Conservation (phyloP, 805 yeast species). For the Hemisphaericaspora nanyangensis region DNA sequence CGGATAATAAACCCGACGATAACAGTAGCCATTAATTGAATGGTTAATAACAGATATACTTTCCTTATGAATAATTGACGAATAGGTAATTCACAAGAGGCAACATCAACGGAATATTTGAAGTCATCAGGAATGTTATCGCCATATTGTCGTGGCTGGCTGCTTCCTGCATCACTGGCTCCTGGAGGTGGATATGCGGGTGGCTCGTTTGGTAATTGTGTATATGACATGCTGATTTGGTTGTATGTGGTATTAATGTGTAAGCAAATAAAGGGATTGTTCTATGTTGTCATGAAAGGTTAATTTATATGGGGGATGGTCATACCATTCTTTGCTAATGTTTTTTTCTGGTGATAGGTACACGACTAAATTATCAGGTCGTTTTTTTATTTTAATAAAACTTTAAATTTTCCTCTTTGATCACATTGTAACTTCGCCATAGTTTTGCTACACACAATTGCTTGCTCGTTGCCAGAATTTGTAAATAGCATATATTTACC, state of each 20-base stretch:
- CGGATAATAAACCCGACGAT: conserved; percentile 51
- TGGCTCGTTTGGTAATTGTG: conserved; percentile 8
- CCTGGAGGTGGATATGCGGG: conserved; percentile 7
- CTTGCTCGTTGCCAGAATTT: too few species aligned
- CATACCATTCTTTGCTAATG: too few species aligned
- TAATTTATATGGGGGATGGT: too few species aligned
- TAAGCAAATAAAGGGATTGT: too few species aligned
- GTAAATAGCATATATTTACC: too few species aligned
- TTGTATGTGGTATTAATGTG: background rate
- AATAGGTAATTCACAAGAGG: conserved; percentile 71
- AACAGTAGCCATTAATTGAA: conserved; percentile 63
- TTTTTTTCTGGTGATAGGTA: too few species aligned
- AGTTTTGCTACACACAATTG: too few species aligned
- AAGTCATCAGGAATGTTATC: conserved; percentile 66
- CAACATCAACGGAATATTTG: conserved; percentile 74
- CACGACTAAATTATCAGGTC: too few species aligned
- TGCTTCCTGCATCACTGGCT: background rate
- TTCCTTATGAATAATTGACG: conserved; percentile 75
- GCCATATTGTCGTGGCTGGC: conserved; percentile 22
- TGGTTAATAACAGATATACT: conserved; percentile 67
- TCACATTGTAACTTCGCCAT: too few species aligned
- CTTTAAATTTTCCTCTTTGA: too few species aligned
- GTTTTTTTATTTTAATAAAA: too few species aligned
- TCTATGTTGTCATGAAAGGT: too few species aligned
- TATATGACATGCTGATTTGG: conserved; percentile 4